Base-by-base conservation (phyloP, 176 grass and related monocot genomes). In the Rhynchospora tenuis region DNA sequence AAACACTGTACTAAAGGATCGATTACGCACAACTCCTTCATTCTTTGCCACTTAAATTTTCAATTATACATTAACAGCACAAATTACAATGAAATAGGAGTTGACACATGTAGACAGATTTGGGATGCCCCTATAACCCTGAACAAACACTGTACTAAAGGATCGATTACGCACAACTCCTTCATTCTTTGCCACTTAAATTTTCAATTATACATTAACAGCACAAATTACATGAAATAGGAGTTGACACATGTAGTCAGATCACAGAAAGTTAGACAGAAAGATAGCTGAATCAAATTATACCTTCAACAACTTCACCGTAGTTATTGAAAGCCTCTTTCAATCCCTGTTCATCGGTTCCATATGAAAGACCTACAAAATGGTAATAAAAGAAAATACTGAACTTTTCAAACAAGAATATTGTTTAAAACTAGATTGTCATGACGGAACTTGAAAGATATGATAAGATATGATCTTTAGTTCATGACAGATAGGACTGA, bases 271-370 rank as follows among this genome's bases (percentile, higher is more conserved):
- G 59, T 7, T n/a, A n/a, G 27, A 83, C 31, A 83, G 2, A 46
- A 58, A 14, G 16, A 61, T 33, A 81, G 64, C n/a, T 42, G 71
- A 71, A 63, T 44, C 31, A 16, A 46, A 79, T 80, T 48, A 26
- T 89, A 90, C 96, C 96, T 88, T 98, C 96, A 84, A 95, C 28
- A 33, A 98, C 93, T 83, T 90, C 81, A 48, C 96, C 96, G 27
- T 89, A 98, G 24, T 11, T 33, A 51, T 89, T 84, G 71, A 98
- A 98, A 47, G 78, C 88, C 66, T 93, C 81, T 89, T 20, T 93
- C 44, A 95, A 85, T 85, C 89, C 87, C 12, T 71, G 58, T 58
- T 98, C 93, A 89, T 95, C 96, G 14, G 89, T 93, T 71, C 79
- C 68, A 85, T 73, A 95, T 2, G 96, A 88, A 59, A 98, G 91